A percentile compares a stretch with the other conserved stretches of the same genome.
These are phyloP conservation scores for Gomphus bonarii DNA, from an alignment of 1,284 basidiomycete genomes.

Conservation along the genomic window DNA sequence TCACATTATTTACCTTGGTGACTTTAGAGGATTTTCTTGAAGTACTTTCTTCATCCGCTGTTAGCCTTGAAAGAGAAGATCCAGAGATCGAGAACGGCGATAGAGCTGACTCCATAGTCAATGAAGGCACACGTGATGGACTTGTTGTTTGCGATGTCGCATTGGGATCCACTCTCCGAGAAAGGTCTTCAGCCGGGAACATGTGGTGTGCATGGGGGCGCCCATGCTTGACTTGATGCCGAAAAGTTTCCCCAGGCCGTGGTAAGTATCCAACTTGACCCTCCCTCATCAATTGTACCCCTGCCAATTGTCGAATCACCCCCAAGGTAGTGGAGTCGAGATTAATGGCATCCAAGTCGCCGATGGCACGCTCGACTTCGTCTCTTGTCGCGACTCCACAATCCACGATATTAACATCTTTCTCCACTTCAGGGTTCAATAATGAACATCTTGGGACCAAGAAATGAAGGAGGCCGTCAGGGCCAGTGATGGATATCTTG, in stretches of 20 bases:
- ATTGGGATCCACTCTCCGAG: not conserved
- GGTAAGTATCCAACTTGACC: conserved; percentile 1
- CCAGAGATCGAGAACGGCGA: not conserved
- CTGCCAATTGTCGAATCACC: conserved; percentile 2
- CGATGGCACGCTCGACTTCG: not conserved
- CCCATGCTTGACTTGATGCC: not conserved
- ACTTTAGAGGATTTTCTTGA: not conserved
- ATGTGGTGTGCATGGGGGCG: not conserved
- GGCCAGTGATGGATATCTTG: not conserved
- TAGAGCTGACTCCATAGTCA: not conserved
- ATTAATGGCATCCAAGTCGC: not conserved
- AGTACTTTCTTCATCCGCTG: not conserved
- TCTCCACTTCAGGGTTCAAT: not conserved
- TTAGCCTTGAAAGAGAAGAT: not conserved
- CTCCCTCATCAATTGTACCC: not conserved
- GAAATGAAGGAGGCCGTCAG: conserved; percentile 1
- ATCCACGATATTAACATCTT: not conserved
- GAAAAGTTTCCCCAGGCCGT: not conserved
- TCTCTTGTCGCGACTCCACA: not conserved
- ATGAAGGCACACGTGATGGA: not conserved
- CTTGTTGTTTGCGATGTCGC: not conserved
- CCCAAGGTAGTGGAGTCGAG: not conserved
- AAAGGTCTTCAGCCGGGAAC: not conserved
- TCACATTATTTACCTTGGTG: not conserved
- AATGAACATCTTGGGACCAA: conserved; percentile 1